Conservation (phyloP, 768 basidiomycete species). For the Trametes maxima region DNA sequence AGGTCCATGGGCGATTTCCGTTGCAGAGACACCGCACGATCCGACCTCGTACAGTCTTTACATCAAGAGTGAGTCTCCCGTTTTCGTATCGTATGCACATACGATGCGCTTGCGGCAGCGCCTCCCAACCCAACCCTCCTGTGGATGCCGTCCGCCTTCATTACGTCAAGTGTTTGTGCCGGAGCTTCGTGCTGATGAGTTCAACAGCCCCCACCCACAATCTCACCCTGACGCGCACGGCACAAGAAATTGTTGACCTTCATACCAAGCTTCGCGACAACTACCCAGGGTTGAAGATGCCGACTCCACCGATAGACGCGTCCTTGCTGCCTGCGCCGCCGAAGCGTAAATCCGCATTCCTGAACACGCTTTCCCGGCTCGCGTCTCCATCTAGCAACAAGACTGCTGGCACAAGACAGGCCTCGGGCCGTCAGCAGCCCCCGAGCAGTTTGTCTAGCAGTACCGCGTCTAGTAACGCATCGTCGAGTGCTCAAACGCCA, state of each 20-base stretch:
- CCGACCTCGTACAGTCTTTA: slow-evolving; percentile 76
- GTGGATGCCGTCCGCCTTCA: slow-evolving; percentile 4
- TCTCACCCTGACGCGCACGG: slow-evolving; percentile 80
- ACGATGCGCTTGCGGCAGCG: slow-evolving; percentile 10
- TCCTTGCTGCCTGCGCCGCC: slow-evolving; percentile 52
- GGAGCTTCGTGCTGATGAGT: slow-evolving; percentile 32
- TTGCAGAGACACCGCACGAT: slow-evolving; percentile 83
- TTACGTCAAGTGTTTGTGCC: slow-evolving; percentile 21
- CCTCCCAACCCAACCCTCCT: slow-evolving; percentile 13
- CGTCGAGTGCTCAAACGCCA: slow-evolving; percentile 47
- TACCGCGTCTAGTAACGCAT: slow-evolving; percentile 34
- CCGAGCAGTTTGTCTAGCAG: slow-evolving; percentile 29
- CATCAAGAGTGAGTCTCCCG: slow-evolving; percentile 77
- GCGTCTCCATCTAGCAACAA: slow-evolving; percentile 70
- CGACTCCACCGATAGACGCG: slow-evolving; percentile 62
- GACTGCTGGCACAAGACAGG: slow-evolving; percentile 39
- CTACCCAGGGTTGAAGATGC: slow-evolving; percentile 58
- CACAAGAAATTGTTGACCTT: slow-evolving; percentile 78
- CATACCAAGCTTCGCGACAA: slow-evolving; percentile 76
- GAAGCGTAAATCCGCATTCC: slow-evolving; percentile 83
- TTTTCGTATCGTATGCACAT: background rate
- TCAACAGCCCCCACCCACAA: slow-evolving; percentile 83
- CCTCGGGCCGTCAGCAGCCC: slow-evolving; percentile 34
- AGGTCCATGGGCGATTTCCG: slow-evolving; percentile 86
- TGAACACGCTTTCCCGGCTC: slow-evolving; percentile 83